A percentile compares a stretch with the other conserved stretches of the same genome.
Conservation (phyloP, 345 rosid genomes). For the Rhodamnia argentea region DNA sequence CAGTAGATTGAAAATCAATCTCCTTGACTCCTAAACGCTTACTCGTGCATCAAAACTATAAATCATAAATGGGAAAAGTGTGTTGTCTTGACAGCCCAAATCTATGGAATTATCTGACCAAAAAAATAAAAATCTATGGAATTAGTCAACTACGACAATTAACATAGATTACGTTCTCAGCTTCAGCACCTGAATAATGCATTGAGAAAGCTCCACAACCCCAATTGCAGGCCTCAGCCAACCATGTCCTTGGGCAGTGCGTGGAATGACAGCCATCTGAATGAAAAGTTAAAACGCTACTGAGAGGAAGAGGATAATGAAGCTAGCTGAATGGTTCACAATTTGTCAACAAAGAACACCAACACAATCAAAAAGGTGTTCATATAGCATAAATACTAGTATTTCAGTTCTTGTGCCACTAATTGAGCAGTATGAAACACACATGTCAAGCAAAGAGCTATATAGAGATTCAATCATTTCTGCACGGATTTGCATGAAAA, state of each 20-base stretch:
- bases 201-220: conserved; percentile 93
- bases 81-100: not conserved
- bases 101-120: not conserved
- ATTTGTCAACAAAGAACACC: not conserved
- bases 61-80: not conserved
- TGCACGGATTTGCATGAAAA: not conserved
- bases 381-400: not conserved
- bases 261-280: conserved; percentile 95
- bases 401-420: not conserved
- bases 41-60: not conserved
- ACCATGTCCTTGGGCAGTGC: conserved; percentile 87
- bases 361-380: not conserved
- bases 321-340: not conserved
- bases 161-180: not conserved
- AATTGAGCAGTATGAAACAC: not conserved
- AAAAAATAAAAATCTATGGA: not conserved
- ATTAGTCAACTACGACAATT: not conserved
- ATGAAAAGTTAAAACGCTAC: not conserved
- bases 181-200: conserved; percentile 72
- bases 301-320: not conserved
- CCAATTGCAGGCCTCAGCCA: conserved; percentile 98
- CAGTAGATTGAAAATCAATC: not conserved
- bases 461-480: too few relatives aligned
- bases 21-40: not conserved
- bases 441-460: not conserved